A percentile compares a stretch with the other conserved stretches of the same genome.
Evolutionary conservation across 768 basidiomycete species (phyloP).

Genomic region (Galerina sulciceps): DNA sequence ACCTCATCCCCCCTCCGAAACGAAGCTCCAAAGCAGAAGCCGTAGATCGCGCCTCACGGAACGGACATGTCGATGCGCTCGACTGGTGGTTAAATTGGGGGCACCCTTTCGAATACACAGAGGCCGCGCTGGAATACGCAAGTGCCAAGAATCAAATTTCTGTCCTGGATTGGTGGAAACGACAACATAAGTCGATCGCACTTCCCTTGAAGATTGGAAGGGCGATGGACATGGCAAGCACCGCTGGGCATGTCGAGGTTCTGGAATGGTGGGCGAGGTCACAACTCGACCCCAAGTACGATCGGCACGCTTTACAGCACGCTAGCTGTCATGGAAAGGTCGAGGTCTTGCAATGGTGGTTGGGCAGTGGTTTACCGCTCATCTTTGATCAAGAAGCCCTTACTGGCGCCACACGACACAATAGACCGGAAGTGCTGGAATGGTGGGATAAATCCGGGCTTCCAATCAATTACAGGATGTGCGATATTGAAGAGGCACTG

Average conservation of each 20-base stretch:
- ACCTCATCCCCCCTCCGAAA: conserved; percentile 59
- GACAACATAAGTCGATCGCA: conserved; percentile 47
- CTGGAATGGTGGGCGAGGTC: conserved; percentile 89
- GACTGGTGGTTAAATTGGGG: conserved; percentile 83
- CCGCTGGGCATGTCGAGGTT: conserved; percentile 72
- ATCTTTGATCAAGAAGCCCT: conserved; percentile 83
- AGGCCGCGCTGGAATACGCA: conserved; percentile 79
- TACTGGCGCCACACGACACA: conserved; percentile 79
- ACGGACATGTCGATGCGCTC: conserved; percentile 73
- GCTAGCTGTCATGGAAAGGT: conserved; percentile 83
- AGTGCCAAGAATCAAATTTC: conserved; percentile 77
- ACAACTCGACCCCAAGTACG: conserved; percentile 78
- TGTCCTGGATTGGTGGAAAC: conserved; percentile 86
- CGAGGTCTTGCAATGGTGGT: conserved; percentile 85
- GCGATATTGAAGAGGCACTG: conserved; percentile 90
- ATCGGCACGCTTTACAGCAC: conserved; percentile 74
- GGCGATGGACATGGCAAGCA: conserved; percentile 85
- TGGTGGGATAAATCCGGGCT: conserved; percentile 89
- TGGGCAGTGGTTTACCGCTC: conserved; percentile 74
- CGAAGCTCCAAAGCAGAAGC: conserved; percentile 64
- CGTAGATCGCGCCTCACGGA: conserved; percentile 78
- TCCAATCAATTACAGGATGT: conserved; percentile 85
- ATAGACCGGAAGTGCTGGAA: conserved; percentile 79
- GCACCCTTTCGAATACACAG: conserved; percentile 73
- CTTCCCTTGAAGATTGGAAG: conserved; percentile 81